Percentiles rank a stretch among this genome's conserved stretches.
Evolutionary conservation across 2,329 filamentous ascomycete species (phyloP).

Genomic region (Fusarium armeniacum): DNA sequence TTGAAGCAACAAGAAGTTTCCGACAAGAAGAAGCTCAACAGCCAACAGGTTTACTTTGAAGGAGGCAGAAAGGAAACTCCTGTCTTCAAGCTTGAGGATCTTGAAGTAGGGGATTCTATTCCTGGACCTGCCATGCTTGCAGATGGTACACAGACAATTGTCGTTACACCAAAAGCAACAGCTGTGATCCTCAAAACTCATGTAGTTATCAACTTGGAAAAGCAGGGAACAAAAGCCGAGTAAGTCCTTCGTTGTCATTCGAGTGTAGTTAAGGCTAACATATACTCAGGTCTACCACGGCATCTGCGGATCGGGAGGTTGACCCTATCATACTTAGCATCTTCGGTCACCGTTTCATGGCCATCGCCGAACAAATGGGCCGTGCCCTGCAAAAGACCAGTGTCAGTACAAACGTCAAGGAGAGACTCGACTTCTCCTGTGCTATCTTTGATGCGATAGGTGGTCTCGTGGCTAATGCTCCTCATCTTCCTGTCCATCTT

Average conservation of each 20-base stretch:
- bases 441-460: constrained; percentile 83
- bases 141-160: constrained; percentile 91
- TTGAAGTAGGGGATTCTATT: constrained; percentile 79
- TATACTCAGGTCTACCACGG: constrained; percentile 39
- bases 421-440: constrained; percentile 85
- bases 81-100: constrained; percentile 83
- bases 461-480: constrained; percentile 82
- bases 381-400: constrained; percentile 83
- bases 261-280: not conserved
- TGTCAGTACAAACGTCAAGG: constrained; percentile 85
- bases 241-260: constrained; percentile 35
- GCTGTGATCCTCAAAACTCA: constrained; percentile 87
- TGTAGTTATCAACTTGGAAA: constrained; percentile 86
- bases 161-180: constrained; percentile 82
- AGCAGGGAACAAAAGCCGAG: constrained; percentile 60
- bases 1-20: constrained; percentile 72
- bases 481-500: constrained; percentile 84
- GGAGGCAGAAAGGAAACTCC: constrained; percentile 82
- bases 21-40: constrained; percentile 73
- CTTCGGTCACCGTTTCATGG: constrained; percentile 88
- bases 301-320: constrained; percentile 61
- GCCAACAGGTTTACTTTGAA: constrained; percentile 84
- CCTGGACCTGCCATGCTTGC: constrained; percentile 87
- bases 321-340: constrained; percentile 85
- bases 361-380: constrained; percentile 88